Base-by-base conservation (phyloP, 2,329 filamentous ascomycete species). In the Exserohilum turcica region DNA sequence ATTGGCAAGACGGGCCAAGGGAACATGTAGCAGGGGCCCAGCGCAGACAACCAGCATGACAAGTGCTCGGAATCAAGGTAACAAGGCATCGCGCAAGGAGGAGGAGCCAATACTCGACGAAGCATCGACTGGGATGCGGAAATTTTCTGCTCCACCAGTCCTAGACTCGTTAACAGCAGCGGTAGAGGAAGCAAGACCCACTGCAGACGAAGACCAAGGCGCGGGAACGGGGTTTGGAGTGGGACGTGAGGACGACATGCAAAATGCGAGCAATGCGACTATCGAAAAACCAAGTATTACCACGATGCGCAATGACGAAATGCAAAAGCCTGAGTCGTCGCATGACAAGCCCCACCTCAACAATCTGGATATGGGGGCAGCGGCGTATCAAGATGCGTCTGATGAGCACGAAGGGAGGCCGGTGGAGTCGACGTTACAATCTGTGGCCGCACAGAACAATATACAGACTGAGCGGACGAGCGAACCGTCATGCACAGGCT, bases 1-100 rank as follows among this genome's bases (percentile, higher is more conserved):
- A 35, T 38, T 56, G 39, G 46, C 49, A 15, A 33, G 56, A 24
- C 53, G 58, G 19, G 44, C 44, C n/a, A 52, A 43, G 28, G 44
- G 27, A 9, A 18, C 36, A 33, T 46, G 43, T 18, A 33, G 42
- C 33, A 38, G 15, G n/a, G 42, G 36, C 18, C n/a, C 32, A 31
- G 21, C 28, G 18, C 40, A 37, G 19, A 19, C 32, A 33, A 31
- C n/a, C 24, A 35, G 10, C 10, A 29, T 32, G 13, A 13, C 24
- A 27, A 35, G 24, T 12, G 18, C 40, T 39, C 16, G 36, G 32
- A 32, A 21, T 38, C 28, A 29, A 33, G 24, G 28, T 33, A 39
- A 28, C 18, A 43, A 24, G 6, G 38, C 7, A 7, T 21, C 33
- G 19, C 54, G 36, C 33, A 47, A 52, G 10, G 36, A 9, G 29